These are phyloP conservation scores for Diutina ranongensis DNA, from an alignment of 1,139 yeast species.

Conservation along the genomic window DNA sequence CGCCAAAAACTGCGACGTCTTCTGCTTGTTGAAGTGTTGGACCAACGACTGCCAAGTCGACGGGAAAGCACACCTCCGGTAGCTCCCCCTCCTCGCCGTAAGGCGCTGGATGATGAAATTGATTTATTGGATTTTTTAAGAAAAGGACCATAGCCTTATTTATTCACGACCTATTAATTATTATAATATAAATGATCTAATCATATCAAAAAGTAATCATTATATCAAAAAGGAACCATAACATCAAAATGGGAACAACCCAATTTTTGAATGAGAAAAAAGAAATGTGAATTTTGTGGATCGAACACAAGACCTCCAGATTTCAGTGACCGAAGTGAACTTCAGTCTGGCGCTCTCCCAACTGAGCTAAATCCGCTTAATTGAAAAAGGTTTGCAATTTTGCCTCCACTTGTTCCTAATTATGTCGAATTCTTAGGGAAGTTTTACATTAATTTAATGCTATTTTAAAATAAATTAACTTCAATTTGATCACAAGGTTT, in stretches of 20 bases:
- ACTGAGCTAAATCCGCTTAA: slow-evolving; percentile 3
- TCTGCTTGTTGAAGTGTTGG: slow-evolving; percentile 13
- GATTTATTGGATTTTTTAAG: slow-evolving; percentile 39
- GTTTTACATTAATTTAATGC: no score
- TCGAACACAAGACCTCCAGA: slow-evolving; percentile 6
- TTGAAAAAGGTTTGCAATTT: no score
- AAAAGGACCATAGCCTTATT: slow-evolving; percentile 21
- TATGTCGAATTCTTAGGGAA: no score
- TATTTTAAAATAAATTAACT: no score
- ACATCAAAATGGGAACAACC: neutral
- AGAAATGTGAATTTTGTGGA: slow-evolving; percentile 4
- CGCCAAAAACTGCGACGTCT: neutral
- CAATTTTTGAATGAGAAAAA: no score
- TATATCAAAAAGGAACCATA: no score
- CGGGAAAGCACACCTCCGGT: neutral
- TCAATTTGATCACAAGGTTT: no score
- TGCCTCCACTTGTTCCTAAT: no score
- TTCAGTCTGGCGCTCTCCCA: slow-evolving; percentile 6
- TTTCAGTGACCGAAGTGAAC: slow-evolving; percentile 3
- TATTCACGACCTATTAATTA: neutral
- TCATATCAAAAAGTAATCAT: neutral
- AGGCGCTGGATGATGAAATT: slow-evolving; percentile 18
- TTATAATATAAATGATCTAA: no score
- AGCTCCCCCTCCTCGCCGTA: neutral
- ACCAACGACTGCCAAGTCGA: neutral